Percentiles rank a stretch among this genome's conserved stretches.
These are phyloP conservation scores for Neofusicoccum parvum DNA, from an alignment of 2,329 filamentous ascomycete species.

Conservation along the genomic window DNA sequence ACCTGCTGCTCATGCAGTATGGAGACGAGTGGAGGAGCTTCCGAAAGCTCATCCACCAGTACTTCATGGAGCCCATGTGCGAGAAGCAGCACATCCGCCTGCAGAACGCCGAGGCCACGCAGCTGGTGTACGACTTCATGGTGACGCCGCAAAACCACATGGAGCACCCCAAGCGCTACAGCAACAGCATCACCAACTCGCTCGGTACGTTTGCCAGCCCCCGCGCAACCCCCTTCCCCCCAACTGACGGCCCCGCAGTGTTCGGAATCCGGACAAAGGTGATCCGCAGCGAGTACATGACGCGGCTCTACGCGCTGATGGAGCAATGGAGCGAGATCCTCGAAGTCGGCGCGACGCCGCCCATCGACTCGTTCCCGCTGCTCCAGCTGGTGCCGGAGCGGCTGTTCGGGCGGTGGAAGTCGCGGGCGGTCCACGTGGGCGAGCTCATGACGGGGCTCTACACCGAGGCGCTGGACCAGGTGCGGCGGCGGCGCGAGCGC, in stretches of 20 bases:
- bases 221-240: not conserved
- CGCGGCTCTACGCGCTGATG: not conserved
- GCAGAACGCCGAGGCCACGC: conserved; percentile 33
- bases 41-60: conserved; percentile 14
- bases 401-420: conserved; percentile 25
- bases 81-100: conserved; percentile 4
- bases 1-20: conserved; percentile 5
- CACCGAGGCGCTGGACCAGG: not conserved
- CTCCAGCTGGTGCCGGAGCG: conserved; percentile 44
- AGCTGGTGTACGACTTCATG: conserved; percentile 42
- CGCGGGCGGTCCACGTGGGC: conserved; percentile 22
- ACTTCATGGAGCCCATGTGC: conserved; percentile 1
- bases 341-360: conserved; percentile 12
- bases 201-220: not conserved
- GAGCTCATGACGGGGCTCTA: conserved; percentile 26
- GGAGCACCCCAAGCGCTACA: not conserved
- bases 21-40: conserved; percentile 1
- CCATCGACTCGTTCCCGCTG: conserved; percentile 19
- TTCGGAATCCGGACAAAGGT: not conserved
- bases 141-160: not conserved
- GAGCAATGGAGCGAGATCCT: conserved; percentile 1
- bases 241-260: not conserved
- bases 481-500: conserved; percentile 22
- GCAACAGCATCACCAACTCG: not conserved
- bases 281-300: not conserved